Evolutionary conservation across 371 early-diverging fungal species (phyloP).

Genomic region (Mortierella sp.): DNA sequence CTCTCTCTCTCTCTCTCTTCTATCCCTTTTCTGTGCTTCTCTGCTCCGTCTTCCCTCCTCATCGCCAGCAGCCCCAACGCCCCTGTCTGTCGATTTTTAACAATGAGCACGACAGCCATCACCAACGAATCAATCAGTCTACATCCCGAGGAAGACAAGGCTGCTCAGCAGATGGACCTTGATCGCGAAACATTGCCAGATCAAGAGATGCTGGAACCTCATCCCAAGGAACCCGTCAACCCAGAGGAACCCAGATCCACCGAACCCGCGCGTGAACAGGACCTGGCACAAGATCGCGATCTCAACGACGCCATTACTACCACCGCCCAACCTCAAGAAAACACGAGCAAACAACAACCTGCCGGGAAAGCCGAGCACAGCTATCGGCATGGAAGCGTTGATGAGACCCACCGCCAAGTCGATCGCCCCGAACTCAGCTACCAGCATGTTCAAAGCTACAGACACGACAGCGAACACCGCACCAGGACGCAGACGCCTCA

Average conservation of each 20-base stretch:
- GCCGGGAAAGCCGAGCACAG: constrained; percentile 1
- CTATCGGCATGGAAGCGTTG: background rate
- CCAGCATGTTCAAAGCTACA: constrained; percentile 8
- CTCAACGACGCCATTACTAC: background rate
- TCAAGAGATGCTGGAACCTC: constrained; percentile 14
- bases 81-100: constrained; percentile 16
- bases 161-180: constrained; percentile 25
- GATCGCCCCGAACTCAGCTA: constrained; percentile 1
- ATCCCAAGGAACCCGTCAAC: background rate
- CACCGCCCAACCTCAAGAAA: background rate
- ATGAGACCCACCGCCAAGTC: background rate
- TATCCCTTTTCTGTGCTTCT: background rate
- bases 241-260: constrained; percentile 1
- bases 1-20: background rate
- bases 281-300: constrained; percentile 4
- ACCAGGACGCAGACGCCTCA: background rate
- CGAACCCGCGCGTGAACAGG: constrained; percentile 1
- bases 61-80: background rate
- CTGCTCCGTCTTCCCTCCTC: background rate
- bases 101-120: constrained; percentile 25
- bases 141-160: constrained; percentile 2
- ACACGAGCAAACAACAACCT: background rate
- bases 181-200: constrained; percentile 14
- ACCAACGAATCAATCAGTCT: constrained; percentile 12
- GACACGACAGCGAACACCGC: constrained; percentile 4